Evolutionary conservation across 2,329 filamentous ascomycete genomes (phyloP).

Genomic region (Ilyonectria destructans): DNA sequence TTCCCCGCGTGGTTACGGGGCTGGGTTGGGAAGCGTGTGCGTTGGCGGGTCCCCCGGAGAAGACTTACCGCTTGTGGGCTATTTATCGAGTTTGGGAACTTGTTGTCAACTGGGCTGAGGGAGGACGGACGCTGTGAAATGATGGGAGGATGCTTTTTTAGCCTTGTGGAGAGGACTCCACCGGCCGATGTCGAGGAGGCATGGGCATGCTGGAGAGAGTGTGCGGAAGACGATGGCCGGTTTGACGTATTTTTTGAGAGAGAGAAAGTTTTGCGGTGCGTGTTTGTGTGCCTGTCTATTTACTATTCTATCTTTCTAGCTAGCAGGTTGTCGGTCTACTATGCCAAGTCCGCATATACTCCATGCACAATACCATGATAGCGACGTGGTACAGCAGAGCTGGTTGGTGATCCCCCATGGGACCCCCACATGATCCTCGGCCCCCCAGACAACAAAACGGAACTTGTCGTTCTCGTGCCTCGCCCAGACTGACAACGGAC

Average conservation of each 20-base stretch:
- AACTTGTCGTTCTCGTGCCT: neutral
- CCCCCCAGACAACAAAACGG: too few relatives aligned
- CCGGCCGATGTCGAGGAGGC: neutral
- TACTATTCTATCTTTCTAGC: too few relatives aligned
- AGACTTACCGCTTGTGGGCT: conserved; percentile 19
- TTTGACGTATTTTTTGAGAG: too few relatives aligned
- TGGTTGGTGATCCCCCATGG: neutral
- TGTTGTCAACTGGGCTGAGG: too few relatives aligned
- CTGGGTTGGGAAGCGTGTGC: neutral
- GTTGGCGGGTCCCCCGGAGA: neutral
- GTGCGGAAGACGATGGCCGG: too few relatives aligned
- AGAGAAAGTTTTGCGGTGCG: too few relatives aligned
- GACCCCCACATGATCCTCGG: neutral
- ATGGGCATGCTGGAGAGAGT: too few relatives aligned
- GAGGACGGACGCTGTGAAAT: neutral
- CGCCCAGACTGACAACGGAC: too few relatives aligned
- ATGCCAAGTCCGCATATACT: neutral
- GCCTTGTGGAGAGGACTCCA: neutral
- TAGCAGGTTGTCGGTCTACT: too few relatives aligned
- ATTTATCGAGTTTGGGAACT: too few relatives aligned
- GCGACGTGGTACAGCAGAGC: neutral
- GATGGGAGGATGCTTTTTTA: neutral
- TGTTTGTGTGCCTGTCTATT: too few relatives aligned
- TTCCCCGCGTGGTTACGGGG: conserved; percentile 22
- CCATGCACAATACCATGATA: neutral